Evolutionary conservation across 1,284 basidiomycete genomes (phyloP), one percentile per base, ranked within the genome.

Genomic region (Heterobasidion occidentale): DNA sequence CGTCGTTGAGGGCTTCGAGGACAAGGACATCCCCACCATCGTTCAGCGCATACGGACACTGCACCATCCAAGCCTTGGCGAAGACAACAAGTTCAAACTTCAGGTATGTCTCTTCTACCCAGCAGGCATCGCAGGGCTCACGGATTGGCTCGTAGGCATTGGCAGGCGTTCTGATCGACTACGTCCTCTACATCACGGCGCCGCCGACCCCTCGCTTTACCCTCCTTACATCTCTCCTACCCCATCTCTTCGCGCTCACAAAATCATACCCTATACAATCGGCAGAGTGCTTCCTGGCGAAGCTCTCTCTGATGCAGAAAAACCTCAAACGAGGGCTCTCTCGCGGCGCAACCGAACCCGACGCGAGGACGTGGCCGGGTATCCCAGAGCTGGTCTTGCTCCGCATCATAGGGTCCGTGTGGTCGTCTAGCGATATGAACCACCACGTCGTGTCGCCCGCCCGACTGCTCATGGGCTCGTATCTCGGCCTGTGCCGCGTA

Each of bases 391-490:
- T 99, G 38, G 77, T 82, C 0, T 74, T 99, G 8, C 76, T 99
- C 27, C 84, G 94, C 36, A 70, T 94, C 42, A 81, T 92, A 53
- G 93, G 92, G 3, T 72, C 81, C 5, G 74, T 92, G 19, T 99
- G 94, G 94, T 90, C 95, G 1, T 95, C 95, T 0, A 96, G 92
- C 67, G 97, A 99, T 72, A 83, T 94, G 71, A 89, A 87, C 56
- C 95, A 99, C 69, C 83, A 88, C 0, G 94, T 99, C 51, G 77
- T 92, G 20, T 90, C 92, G 0, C 93, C 95, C 0, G 81, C 94
- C 0, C 81, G 92, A 51, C 71, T 98, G 20, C 80, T 99, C 51
- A 91, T 98, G 74, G 92, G 90, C 1, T 88, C 94, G 54, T 99
- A 98, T 68, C 84, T 99, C 14, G 88, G 86, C 3, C 80, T 99